Percentiles rank a stretch among this genome's conserved stretches.
phyloP scores from a whole-genome alignment of 148 eudicot species.

The Fagopyrum homotropicum region DNA sequence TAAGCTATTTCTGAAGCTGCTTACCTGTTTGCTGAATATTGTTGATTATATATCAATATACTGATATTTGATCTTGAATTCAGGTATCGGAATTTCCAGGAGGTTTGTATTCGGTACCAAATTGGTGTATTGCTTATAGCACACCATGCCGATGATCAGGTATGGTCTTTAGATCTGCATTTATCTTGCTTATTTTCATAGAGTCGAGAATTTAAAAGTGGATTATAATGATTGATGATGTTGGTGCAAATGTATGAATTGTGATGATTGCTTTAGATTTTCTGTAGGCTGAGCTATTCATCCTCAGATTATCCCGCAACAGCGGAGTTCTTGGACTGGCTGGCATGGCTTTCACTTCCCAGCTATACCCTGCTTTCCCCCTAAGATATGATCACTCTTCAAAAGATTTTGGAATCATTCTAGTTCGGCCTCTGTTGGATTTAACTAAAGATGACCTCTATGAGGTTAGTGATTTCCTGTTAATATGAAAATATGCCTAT shows the following conservation, averaged over 20 bases:
- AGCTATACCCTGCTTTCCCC: constrained; percentile 42
- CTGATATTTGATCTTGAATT: constrained; percentile 9
- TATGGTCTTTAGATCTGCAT: constrained; percentile 19
- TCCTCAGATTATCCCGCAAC: constrained; percentile 83
- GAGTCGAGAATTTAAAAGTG: background rate
- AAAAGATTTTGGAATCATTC: constrained; percentile 40
- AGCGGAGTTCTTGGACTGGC: constrained; percentile 99
- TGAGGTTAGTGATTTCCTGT: constrained; percentile 36
- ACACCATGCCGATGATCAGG: constrained; percentile 99
- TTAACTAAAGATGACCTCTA: constrained; percentile 78
- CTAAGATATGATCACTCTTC: constrained; percentile 25
- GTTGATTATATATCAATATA: background rate
- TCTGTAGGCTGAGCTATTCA: constrained; percentile 84
- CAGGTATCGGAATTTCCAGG: constrained; percentile 63
- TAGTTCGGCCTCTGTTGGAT: constrained; percentile 79
- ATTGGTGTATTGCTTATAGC: constrained; percentile 67
- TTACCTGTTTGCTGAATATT: background rate
- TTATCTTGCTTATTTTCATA: background rate
- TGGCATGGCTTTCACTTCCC: constrained; percentile 83
- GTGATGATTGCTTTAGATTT: constrained; percentile 1
- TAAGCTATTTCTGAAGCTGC: constrained; percentile 11
- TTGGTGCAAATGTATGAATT: background rate
- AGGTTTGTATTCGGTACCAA: constrained; percentile 48
- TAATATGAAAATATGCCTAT: background rate
- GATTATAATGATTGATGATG: background rate